These are phyloP conservation scores for Citrus reticulata DNA, from an alignment of 345 rosid genomes.

Conservation along the genomic window DNA sequence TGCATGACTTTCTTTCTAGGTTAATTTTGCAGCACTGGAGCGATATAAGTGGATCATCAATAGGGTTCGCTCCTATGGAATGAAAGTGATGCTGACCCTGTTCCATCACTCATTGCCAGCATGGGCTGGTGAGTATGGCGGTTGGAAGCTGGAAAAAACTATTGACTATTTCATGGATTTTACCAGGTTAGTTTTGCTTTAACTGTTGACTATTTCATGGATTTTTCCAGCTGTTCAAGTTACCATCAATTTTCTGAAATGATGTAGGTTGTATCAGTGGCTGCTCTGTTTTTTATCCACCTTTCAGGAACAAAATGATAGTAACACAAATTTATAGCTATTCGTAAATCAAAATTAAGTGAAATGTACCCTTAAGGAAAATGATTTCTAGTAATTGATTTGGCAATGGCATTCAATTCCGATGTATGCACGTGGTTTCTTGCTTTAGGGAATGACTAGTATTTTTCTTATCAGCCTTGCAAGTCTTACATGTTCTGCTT, in stretches of 20 bases:
- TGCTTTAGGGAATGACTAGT: background rate
- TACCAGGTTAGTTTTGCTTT: slow-evolving; percentile 49
- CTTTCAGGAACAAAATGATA: background rate
- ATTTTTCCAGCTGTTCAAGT: slow-evolving; percentile 59
- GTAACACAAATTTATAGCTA: background rate
- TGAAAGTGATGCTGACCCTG: slow-evolving; percentile 96
- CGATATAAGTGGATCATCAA: slow-evolving; percentile 82
- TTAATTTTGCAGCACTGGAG: slow-evolving; percentile 81
- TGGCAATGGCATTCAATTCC: background rate
- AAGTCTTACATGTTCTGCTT: slow-evolving; percentile 16
- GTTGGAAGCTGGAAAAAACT: slow-evolving; percentile 96
- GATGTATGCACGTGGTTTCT: background rate
- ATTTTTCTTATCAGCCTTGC: background rate
- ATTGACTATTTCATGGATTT: slow-evolving; percentile 82
- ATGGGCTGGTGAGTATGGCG: slow-evolving; percentile 97
- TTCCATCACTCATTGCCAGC: slow-evolving; percentile 97
- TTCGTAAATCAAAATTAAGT: background rate
- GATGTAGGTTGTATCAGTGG: background rate
- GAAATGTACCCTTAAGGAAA: background rate
- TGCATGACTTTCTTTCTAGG: slow-evolving; percentile 35
- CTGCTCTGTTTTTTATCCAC: background rate
- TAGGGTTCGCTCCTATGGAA: slow-evolving; percentile 75
- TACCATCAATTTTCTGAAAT: background rate
- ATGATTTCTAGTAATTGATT: background rate
- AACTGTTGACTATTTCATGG: slow-evolving; percentile 73